Base-by-base conservation (phyloP, 257 asterid species). In the Galeopsis tetrahit region DNA sequence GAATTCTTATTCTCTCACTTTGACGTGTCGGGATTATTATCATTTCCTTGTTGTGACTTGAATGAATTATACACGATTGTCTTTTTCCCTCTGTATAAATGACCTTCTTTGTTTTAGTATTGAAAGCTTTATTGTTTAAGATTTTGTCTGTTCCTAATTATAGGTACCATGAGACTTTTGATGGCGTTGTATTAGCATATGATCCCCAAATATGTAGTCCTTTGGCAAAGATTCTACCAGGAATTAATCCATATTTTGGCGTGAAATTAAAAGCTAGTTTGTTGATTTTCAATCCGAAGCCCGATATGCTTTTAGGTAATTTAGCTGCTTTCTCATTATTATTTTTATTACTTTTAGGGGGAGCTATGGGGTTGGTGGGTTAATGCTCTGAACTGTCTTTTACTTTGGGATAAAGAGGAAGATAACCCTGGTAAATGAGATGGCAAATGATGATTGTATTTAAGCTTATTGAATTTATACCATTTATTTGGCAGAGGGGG, bases 171-270 rank as follows among this genome's bases (percentile, higher is more conserved):
- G 96, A 91, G 74, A 60, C 82, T 8, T 85, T 89, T 72, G 93
- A 85, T 75, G 99, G 99, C 31, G 95, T 94, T 42, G 87, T 94
- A 9, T 75, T 94, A 84, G 97, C 97, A 5, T 91, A 91, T 66
- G 95, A 85, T 56, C 89, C 91, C 0, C 78, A 61, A 4, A 51
- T 77, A 15, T 74, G 68, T 21, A 74, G 86, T 68, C 56, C 51
- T 32, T 66, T 80, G 79, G 98, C 91, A 8, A 90, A 76, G 82
- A 75, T 92, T 75, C 75, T 85, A 3, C 92, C 95, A 0, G 99
- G 99, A 64, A 62, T 84, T 67, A 83, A 78, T 38, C 95, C 98
- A 6, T 84, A 78, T 66, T 76, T 95, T 44, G 90, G 92, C 6
- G 92, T 90, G 78, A 77, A 56, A 73, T 39, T 92, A 70, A 66